Evolutionary conservation across 495 filamentous ascomycete species (phyloP), one percentile per base, ranked within the genome.

Genomic region (Patellaria atrata): DNA sequence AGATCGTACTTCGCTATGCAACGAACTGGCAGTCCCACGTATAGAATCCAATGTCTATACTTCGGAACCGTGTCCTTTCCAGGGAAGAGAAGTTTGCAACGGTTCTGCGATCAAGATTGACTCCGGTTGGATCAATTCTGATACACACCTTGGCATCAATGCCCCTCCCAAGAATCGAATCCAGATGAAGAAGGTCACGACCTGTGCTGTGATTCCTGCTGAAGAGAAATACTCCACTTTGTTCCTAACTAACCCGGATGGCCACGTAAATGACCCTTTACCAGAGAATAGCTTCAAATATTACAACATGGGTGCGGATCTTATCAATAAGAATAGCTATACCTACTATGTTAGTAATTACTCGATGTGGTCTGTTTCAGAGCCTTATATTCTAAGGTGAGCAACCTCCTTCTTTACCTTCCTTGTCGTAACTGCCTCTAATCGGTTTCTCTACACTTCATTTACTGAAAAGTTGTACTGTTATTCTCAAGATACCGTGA

Each of bases 141-240:
- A 44, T 15, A 11, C 19, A 1, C 37, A 47, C 27, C 24, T 51
- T 1, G 47, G 47, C 9, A 40, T 51, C 38, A 51, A 51, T 31
- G 28, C 21, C 18, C 44, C 33, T 4, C 15, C 23, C 12, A 23
- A 22, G 21, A 32, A 48, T 14, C 30, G 28, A 2, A 31, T 44
- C 0, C 32, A 26, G 1, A 29, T 43, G 12, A 31, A 41, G 5
- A 18, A 30, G 19, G 33, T 45, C 27, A 41, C 41, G 2, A 40
- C 26, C 12, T 48, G 45, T 35, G 41, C 45, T 2, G 40, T 40
- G 3, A 19, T 47, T 3, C 10, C 5, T 21, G 22, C 8, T 7
- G 24, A 12, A 2, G 30, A 47, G 14, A 38, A 30, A 11, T 47
- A 47, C 36, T 22, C 38, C 1, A 38, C 38, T n/a, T n/a, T n/a